Conservation (phyloP, 148 eudicot genomes). For the Camellia lanceoleosa region DNA sequence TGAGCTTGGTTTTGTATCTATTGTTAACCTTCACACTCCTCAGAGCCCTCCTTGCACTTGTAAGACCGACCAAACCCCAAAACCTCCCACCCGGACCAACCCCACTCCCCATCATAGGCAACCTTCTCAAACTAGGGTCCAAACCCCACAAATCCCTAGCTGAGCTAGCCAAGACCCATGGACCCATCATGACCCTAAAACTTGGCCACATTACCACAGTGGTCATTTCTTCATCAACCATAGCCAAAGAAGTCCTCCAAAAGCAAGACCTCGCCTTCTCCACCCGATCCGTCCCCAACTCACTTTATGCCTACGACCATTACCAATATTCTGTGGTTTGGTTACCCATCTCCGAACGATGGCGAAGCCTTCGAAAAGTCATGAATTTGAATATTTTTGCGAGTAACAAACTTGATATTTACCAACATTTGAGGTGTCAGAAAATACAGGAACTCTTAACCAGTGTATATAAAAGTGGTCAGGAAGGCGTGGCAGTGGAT, state of each 20-base stretch:
- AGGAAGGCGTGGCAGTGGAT: slow-evolving; percentile 7
- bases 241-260: slow-evolving; percentile 23
- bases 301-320: slow-evolving; percentile 7
- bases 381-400: background rate
- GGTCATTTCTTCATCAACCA: slow-evolving; percentile 11
- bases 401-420: background rate
- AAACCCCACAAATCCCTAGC: slow-evolving; percentile 26
- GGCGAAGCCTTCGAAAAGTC: slow-evolving; percentile 8
- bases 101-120: slow-evolving; percentile 18
- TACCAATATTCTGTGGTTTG: slow-evolving; percentile 9
- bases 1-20: background rate
- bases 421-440: background rate
- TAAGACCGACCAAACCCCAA: background rate
- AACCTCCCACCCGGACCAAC: slow-evolving; percentile 19
- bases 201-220: slow-evolving; percentile 14
- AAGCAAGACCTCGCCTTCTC: slow-evolving; percentile 26
- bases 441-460: slow-evolving; percentile 9
- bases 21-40: background rate
- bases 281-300: slow-evolving; percentile 9
- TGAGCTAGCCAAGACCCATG: slow-evolving; percentile 19
- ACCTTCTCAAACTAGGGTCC: slow-evolving; percentile 21
- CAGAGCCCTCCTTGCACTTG: background rate
- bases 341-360: slow-evolving; percentile 7
- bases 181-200: slow-evolving; percentile 18
- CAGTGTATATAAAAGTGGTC: background rate